phyloP scores from a whole-genome alignment of 1,284 basidiomycete genomes.

The Sanghuangporus weigelae region DNA sequence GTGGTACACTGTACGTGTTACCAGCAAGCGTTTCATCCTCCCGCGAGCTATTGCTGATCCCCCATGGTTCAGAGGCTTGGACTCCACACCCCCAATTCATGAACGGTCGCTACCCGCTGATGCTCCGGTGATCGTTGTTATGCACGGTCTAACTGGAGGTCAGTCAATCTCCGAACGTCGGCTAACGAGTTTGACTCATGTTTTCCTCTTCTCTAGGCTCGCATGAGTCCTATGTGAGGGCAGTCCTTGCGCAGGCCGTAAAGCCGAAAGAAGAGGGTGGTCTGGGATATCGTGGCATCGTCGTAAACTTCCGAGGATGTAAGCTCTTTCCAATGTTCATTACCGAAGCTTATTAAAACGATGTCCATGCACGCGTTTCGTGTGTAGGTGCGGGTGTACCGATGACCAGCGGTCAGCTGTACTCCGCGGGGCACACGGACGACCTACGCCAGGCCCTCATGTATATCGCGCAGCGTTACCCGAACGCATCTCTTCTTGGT shows the following conservation, averaged over 20 bases:
- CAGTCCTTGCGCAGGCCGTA: slow-evolving; percentile 69
- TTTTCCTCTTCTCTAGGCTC: slow-evolving; percentile 47
- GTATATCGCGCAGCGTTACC: slow-evolving; percentile 72
- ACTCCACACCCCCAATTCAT: slow-evolving; percentile 58
- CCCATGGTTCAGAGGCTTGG: slow-evolving; percentile 50
- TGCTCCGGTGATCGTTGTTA: slow-evolving; percentile 77
- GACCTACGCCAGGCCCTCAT: slow-evolving; percentile 81
- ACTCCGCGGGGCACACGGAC: slow-evolving; percentile 83
- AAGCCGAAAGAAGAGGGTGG: slow-evolving; percentile 69
- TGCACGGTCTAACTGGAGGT: slow-evolving; percentile 88
- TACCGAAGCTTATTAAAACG: neutral
- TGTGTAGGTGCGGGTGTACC: slow-evolving; percentile 74
- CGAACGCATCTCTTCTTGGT: slow-evolving; percentile 78
- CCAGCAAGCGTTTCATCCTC: neutral
- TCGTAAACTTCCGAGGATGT: slow-evolving; percentile 93
- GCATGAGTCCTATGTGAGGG: slow-evolving; percentile 85
- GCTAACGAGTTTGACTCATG: neutral
- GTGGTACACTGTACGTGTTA: slow-evolving; percentile 59
- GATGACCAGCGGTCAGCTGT: slow-evolving; percentile 75
- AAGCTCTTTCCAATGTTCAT: slow-evolving; percentile 25
- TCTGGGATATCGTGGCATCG: slow-evolving; percentile 82
- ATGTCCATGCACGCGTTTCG: slow-evolving; percentile 3
- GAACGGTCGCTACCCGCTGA: slow-evolving; percentile 48
- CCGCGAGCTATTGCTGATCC: neutral
- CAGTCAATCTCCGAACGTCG: slow-evolving; percentile 17